Evolutionary conservation across 768 basidiomycete genomes (phyloP), one percentile per base, ranked within the genome.

Genomic region (Lenzites betulinus): DNA sequence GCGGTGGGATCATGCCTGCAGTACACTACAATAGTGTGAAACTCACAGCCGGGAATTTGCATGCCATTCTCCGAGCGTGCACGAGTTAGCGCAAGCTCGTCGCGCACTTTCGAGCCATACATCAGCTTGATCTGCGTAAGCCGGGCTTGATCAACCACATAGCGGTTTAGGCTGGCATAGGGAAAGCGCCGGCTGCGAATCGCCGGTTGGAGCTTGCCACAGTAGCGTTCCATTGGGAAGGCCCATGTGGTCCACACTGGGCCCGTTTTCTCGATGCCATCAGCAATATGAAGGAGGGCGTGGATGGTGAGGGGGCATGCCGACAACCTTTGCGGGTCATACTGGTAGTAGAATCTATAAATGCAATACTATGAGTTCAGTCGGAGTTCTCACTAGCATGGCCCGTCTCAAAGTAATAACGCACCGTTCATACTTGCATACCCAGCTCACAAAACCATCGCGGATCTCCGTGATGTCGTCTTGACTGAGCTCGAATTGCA

Each of bases 301-400:
- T 77, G 75, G 11, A 77, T 62, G 1, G 74, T 73, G 0, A 76
- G 48, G 0, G 70, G 66, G 47, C 75, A 76, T 0, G 66, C 54
- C 2, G 71, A 58, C 1, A 76, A 44, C 1, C 69, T 62, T 2
- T 51, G 13, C 0, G 66, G 60, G 22, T 66, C n/a, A 22, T 66
- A 50, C 42, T 76, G 70, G 53, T 76, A 75, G 33, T 74, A 76
- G 13, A 36, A 20, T 6, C 33, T 22, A 25, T 33, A 4, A 11
- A 33, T 4, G 11, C 30, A 33, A 4, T 33, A 11, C 6, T 5
- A 33, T 33, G 30, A 33, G 30, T 11, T 33, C 4, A 5, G 30
- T 33, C 30, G 30, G 6, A 33, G 30, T 11, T 11, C 6, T 33
- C 30, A 11, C 4, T 33, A 11, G 30, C 11, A 11, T 33, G 30